These are phyloP conservation scores for Colletotrichum sp. DNA, from an alignment of 2,329 filamentous ascomycete species.

Conservation along the genomic window DNA sequence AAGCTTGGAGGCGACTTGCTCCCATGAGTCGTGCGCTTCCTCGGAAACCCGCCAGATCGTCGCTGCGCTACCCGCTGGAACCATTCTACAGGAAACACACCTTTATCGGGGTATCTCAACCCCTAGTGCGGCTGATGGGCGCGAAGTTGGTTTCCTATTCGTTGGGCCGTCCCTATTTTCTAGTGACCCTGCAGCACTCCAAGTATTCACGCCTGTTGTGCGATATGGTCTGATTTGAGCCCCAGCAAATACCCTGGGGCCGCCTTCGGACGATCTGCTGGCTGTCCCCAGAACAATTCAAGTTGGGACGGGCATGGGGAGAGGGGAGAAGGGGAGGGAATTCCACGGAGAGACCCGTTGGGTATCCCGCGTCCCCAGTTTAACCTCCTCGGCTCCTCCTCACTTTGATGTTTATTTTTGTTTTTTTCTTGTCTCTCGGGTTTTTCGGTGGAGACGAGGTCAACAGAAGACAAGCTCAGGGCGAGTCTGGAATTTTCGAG, in stretches of 20 bases:
- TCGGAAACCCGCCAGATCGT: background rate
- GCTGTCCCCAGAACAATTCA: background rate
- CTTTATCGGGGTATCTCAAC: background rate
- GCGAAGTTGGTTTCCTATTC: background rate
- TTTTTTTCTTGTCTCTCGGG: background rate
- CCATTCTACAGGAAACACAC: background rate
- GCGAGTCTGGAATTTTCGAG: background rate
- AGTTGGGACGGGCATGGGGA: background rate
- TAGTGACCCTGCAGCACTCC: background rate
- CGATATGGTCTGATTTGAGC: background rate
- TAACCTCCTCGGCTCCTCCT: background rate
- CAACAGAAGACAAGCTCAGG: background rate
- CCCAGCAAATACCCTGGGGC: background rate
- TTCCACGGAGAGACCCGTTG: background rate
- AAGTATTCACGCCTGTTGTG: background rate
- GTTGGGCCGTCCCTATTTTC: background rate
- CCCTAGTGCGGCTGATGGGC: background rate
- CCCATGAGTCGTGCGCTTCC: background rate
- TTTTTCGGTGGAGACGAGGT: background rate
- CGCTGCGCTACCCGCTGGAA: background rate
- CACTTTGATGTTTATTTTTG: background rate
- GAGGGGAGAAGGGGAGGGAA: background rate
- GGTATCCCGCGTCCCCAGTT: background rate
- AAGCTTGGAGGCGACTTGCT: background rate
- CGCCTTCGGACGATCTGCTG: background rate